These are phyloP conservation scores for Blastobotrys serpentis DNA, from an alignment of 1,139 yeast species.

Conservation along the genomic window DNA sequence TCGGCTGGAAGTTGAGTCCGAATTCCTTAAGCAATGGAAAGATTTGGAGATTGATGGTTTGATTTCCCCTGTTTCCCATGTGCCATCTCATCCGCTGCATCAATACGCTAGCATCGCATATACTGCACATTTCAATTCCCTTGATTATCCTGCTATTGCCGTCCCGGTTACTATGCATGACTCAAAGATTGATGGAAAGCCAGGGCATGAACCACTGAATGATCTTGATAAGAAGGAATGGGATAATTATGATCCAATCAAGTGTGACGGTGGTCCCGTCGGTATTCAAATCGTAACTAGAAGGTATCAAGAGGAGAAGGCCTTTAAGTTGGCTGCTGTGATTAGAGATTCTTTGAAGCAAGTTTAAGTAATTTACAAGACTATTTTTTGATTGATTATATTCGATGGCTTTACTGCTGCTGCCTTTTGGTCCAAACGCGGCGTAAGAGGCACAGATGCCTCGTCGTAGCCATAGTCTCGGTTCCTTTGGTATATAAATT, in stretches of 20 bases:
- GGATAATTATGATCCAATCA: constrained; percentile 46
- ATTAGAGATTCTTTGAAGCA: not conserved
- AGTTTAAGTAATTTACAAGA: not conserved
- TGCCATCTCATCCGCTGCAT: not conserved
- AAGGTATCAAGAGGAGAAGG: constrained; percentile 54
- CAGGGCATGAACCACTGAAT: not conserved
- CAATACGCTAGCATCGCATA: constrained; percentile 28
- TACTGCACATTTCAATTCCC: constrained; percentile 48
- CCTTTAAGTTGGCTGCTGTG: constrained; percentile 37
- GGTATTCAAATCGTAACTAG: constrained; percentile 51
- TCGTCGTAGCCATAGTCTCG: too few species aligned
- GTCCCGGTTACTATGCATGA: constrained; percentile 44
- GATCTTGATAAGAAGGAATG: constrained; percentile 17
- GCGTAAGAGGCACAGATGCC: too few species aligned
- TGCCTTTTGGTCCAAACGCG: too few species aligned
- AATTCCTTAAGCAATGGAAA: constrained; percentile 17
- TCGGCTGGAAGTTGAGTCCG: constrained; percentile 9
- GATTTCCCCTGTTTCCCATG: constrained; percentile 36
- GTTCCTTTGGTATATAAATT: too few species aligned
- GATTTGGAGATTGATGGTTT: constrained; percentile 37
- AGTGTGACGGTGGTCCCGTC: constrained; percentile 52
- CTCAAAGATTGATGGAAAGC: constrained; percentile 5
- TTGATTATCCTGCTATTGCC: constrained; percentile 49
- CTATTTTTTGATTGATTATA: too few species aligned
- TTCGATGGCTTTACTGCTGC: too few species aligned